These are phyloP conservation scores for Imleria badia DNA, from an alignment of 768 basidiomycete species.

Conservation along the genomic window DNA sequence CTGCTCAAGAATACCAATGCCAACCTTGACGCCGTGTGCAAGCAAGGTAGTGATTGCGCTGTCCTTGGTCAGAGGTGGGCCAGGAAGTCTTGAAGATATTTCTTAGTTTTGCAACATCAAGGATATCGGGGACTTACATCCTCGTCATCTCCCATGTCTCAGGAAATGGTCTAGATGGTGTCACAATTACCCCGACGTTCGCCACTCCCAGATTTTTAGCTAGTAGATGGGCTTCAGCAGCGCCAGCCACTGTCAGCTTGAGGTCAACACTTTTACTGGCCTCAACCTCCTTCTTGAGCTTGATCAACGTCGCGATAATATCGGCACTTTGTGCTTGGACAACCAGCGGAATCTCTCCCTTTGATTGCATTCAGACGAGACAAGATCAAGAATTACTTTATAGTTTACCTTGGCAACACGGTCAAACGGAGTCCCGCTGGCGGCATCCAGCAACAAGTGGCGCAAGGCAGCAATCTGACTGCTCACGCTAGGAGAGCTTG, in stretches of 20 bases:
- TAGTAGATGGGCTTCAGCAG: slow-evolving; percentile 67
- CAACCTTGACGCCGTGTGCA: slow-evolving; percentile 69
- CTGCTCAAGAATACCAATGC: slow-evolving; percentile 60
- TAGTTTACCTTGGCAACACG: slow-evolving; percentile 43
- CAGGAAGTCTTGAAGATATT: slow-evolving; percentile 25
- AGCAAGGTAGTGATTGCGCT: slow-evolving; percentile 62
- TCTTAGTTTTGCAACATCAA: slow-evolving; percentile 2
- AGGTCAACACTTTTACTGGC: slow-evolving; percentile 41
- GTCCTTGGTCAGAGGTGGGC: slow-evolving; percentile 36
- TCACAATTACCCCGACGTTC: slow-evolving; percentile 67
- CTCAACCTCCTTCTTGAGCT: slow-evolving; percentile 67
- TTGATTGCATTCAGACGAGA: neutral
- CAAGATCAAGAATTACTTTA: neutral
- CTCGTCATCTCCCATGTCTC: slow-evolving; percentile 59
- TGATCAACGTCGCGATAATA: slow-evolving; percentile 73
- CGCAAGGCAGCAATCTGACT: slow-evolving; percentile 79
- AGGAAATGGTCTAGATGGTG: slow-evolving; percentile 72
- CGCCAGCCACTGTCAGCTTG: slow-evolving; percentile 64
- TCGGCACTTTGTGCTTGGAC: slow-evolving; percentile 77
- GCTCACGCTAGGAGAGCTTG: slow-evolving; percentile 57
- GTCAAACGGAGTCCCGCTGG: slow-evolving; percentile 33
- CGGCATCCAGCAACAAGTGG: slow-evolving; percentile 49
- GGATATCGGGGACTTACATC: slow-evolving; percentile 21
- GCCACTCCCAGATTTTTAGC: slow-evolving; percentile 70
- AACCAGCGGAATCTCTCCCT: slow-evolving; percentile 76